Base-by-base conservation (phyloP, 2,329 filamentous ascomycete genomes). In the Seiridium unicorne region DNA sequence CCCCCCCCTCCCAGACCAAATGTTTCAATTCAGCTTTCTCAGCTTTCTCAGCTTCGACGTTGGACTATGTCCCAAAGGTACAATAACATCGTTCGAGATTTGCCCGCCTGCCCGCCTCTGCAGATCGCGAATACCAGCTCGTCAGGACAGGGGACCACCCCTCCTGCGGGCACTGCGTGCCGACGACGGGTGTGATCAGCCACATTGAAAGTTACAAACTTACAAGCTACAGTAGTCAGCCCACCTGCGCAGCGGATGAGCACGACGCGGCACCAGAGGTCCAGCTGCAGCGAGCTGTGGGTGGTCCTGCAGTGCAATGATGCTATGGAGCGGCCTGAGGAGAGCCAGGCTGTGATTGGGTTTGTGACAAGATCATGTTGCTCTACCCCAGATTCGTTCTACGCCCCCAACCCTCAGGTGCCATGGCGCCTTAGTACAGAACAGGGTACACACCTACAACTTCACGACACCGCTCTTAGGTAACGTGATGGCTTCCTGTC, bases 321-420 rank as follows among this genome's bases (percentile, higher is more conserved):
- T 44, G 54, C 18, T 35, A 36, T 38, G 54, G 54, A 36, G 18
- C 18, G 18, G 18, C 18, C 18, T 42, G 36, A 40, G 26, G n/a
- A 44, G n/a, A 11, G 36, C 53, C n/a, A 26, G 26, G 6, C 53
- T 35, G 18, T 55, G 53, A 57, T 57, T 47, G 54, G 44, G 44
- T 26, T 46, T 26, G 32, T 1, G 31, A 32, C 35, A 48, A 47
- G 54, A 31, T 36, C 54, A 36, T 57, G 54, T 36, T 34, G n/a
- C 54, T 57, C 54, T 57, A 57, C 54, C 54, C 54, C 54, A 57
- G 54, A 46, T 36, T 44, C 40, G 35, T n/a, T 36, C 10, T 47
- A 11, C 38, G 36, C 44, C 42, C 34, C 42, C 40, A 44, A 31
- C 18, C 26, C 42, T 47, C 54, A 48, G 54, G 54, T 35, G 8